These are phyloP conservation scores for Stachybotrys elegans DNA, from an alignment of 2,329 filamentous ascomycete genomes.

Conservation along the genomic window DNA sequence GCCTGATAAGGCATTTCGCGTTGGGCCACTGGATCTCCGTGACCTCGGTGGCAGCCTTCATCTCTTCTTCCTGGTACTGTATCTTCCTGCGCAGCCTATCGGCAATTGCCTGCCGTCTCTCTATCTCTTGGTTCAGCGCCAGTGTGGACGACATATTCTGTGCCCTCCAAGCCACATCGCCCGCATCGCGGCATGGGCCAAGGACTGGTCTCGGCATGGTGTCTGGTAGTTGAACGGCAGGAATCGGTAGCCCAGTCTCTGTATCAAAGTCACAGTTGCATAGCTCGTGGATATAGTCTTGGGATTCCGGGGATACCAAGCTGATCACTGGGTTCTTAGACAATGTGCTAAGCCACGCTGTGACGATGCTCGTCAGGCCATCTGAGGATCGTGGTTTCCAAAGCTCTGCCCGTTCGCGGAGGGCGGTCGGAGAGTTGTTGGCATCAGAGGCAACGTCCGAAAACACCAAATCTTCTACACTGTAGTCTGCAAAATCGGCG, in stretches of 20 bases:
- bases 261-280: constrained; percentile 31
- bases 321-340: no score
- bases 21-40: constrained; percentile 19
- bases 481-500: no score
- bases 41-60: constrained; percentile 6
- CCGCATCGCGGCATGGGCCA: background rate
- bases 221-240: constrained; percentile 23
- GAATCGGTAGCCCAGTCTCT: constrained; percentile 27
- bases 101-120: constrained; percentile 13
- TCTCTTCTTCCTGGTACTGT: constrained; percentile 4
- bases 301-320: no score
- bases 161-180: constrained; percentile 20
- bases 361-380: no score
- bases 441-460: no score
- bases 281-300: background rate
- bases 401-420: no score
- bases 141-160: constrained; percentile 20
- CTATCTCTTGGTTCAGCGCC: constrained; percentile 18
- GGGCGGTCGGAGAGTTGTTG: no score
- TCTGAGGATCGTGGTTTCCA: no score
- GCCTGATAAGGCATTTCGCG: constrained; percentile 35
- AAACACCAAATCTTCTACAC: no score
- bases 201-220: background rate
- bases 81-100: background rate
- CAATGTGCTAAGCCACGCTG: no score